phyloP scores from a whole-genome alignment of 768 basidiomycete genomes.

The Tulasnella sp. region DNA sequence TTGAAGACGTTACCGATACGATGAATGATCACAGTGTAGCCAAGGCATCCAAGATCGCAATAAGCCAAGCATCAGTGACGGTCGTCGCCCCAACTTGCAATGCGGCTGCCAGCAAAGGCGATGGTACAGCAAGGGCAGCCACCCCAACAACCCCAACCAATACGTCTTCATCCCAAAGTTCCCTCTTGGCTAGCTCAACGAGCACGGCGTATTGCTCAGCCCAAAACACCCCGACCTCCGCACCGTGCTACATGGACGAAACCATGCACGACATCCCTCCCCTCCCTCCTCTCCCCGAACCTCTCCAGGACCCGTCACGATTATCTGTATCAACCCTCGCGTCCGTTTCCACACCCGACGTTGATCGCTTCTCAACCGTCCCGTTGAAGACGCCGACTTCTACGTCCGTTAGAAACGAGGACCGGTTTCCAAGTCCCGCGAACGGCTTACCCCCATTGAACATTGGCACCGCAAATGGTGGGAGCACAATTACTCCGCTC shows the following conservation, averaged over 20 bases:
- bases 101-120: background rate
- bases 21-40: background rate
- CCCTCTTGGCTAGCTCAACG: background rate
- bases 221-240: background rate
- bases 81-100: background rate
- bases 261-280: background rate
- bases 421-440: background rate
- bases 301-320: background rate
- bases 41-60: background rate
- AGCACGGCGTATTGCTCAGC: background rate
- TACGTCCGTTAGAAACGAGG: conserved; percentile 17
- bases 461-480: conserved; percentile 28
- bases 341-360: conserved; percentile 1
- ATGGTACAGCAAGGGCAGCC: background rate
- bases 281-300: conserved; percentile 1
- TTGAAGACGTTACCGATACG: background rate
- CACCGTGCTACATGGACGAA: background rate
- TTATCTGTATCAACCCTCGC: background rate
- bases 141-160: background rate
- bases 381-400: conserved; percentile 40
- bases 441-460: background rate
- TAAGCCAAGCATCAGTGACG: background rate
- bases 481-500: conserved; percentile 32
- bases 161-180: background rate
- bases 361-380: conserved; percentile 51